Conservation (phyloP, 495 filamentous ascomycete genomes). For the Thozetella sp. region DNA sequence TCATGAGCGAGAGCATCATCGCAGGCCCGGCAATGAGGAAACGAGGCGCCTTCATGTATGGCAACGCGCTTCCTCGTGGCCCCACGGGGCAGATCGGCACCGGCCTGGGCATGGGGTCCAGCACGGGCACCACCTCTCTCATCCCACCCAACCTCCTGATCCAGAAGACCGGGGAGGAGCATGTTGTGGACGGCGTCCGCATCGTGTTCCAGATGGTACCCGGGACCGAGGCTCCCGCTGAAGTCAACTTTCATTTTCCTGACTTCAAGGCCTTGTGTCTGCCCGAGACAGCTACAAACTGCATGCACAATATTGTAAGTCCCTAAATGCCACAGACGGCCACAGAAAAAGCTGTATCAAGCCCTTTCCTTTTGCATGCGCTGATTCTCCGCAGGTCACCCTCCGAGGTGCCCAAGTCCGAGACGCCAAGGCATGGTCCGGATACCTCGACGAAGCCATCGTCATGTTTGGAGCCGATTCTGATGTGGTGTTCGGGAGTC, state of each 20-base stretch:
- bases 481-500: conserved; percentile 9
- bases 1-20: conserved; percentile 14
- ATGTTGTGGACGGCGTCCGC: conserved; percentile 5
- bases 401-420: conserved; percentile 16
- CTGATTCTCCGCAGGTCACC: neutral
- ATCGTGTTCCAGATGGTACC: conserved; percentile 13
- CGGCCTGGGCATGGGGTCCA: neutral
- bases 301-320: conserved; percentile 14
- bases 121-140: neutral
- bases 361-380: neutral
- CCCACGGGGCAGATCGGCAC: neutral
- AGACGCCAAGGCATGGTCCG: conserved; percentile 12
- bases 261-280: conserved; percentile 9
- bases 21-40: conserved; percentile 12
- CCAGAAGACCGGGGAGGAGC: neutral
- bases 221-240: conserved; percentile 12
- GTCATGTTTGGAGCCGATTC: conserved; percentile 7
- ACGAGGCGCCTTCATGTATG: conserved; percentile 14
- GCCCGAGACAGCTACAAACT: conserved; percentile 14
- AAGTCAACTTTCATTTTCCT: conserved; percentile 16
- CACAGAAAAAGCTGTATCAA: too few relatives aligned
- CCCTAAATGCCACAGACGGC: neutral
- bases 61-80: neutral
- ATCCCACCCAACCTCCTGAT: conserved; percentile 12
- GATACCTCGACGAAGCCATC: conserved; percentile 16